Base-by-base conservation (phyloP, 2,329 filamentous ascomycete species). In the Rutstroemia sp. region DNA sequence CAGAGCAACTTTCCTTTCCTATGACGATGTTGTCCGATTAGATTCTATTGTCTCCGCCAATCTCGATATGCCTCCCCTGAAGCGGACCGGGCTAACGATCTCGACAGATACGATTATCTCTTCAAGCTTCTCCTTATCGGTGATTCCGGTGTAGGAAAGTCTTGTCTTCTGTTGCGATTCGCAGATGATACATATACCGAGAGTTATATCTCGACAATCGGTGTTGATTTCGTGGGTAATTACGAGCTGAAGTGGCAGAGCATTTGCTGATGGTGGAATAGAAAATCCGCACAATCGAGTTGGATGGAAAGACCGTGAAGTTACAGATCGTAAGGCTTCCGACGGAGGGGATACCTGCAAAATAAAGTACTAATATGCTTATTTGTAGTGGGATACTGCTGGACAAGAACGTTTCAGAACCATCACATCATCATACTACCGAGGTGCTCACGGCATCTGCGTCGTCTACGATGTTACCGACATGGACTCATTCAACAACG, bases 101-200 rank as follows among this genome's bases (percentile, higher is more conserved):
- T 51, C 57, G 57, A 59, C 72, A 97, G 94, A 94, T 99, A 99
- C 88, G 94, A 99, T 75, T 99, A 99, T 77, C 91, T 99, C 72
- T 99, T 99, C 86, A 99, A 99, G 86, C 91, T 99, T 66, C 90
- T 99, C 77, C 92, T 99, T 80, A 99, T 99, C 85, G 94, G 94
- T 77, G 94, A 99, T 76, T 99, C 94, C 75, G 94, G 94, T 85
- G 94, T 99, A 71, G 94, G 94, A 87, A 99, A 99, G 87, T 99
- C 94, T 72, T 99, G 94, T 78, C 76, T 99, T 79, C 82, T 99
- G 67, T 82, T 99, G 73, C 91, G 94, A 79, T 99, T 99, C 72
- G 94, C 94, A 72, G 94, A 96, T 73, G 92, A 96, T 72, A 97
- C 94, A 75, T 99, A 97, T 81, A 99, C 94, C 61, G 94, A 97